Evolutionary conservation across 2,329 filamentous ascomycete genomes (phyloP), one percentile per base, ranked within the genome.

Genomic region (Colletotrichum brevisporum): DNA sequence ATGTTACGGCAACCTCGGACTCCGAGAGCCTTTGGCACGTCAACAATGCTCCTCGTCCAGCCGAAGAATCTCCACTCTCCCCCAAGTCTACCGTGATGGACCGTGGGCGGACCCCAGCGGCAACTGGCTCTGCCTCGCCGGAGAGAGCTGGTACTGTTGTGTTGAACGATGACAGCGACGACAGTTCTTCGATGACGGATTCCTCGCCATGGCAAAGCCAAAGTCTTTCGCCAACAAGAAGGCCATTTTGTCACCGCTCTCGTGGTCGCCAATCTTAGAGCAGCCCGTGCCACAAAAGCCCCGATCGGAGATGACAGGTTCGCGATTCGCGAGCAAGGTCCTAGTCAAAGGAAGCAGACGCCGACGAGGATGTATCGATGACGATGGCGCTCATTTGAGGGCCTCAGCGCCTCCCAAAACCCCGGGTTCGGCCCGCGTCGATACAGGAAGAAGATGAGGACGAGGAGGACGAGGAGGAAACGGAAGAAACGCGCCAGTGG

Each of bases 311-410:
- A 68, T 58, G 36, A 24, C 48, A 8, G 50, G 21, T 31, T 36
- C 55, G n/a, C 50, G 13, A n/a, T 45, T 26, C 18, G 50, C 51
- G 18, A 16, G 5, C 13, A 57, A 54, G 52, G 16, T 41, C 12
- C 4, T 26, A n/a, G 16, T 26, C 41, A 41, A 26, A 26, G 39
- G 36, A 39, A 43, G 21, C 21, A 18, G 63, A 63, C 73, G 36
- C 69, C 60, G 50, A 56, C 4, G 59, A 63, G 0, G n/a, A n/a
- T n/a, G n/a, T n/a, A n/a, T n/a, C n/a, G 62, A 65, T 18, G 54
- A 53, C 62, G 64, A 82, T 4, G 82, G 83, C 36, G 83, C 86
- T 70, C 76, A 82, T 86, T 86, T 63, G 85, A 86, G 58, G 78
- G 79, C 2, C 72, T 78, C 10, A 78, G 74, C 51, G 75, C 73